Evolutionary conservation across 1,284 basidiomycete species (phyloP).

Genomic region (Ceratorhiza oryzae-sativae): DNA sequence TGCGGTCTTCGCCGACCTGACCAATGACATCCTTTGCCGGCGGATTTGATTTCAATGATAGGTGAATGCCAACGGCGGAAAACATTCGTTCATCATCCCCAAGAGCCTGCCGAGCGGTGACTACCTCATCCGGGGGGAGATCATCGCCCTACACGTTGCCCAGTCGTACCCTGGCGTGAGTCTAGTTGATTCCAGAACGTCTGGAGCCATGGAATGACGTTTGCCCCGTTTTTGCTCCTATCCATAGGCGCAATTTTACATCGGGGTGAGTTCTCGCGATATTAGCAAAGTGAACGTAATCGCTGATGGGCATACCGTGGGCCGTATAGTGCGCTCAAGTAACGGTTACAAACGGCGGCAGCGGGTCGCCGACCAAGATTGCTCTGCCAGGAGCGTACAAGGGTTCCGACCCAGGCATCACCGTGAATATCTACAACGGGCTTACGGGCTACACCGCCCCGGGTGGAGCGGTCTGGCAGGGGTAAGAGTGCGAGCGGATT

Average conservation of each 20-base stretch:
- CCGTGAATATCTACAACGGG: constrained; percentile 62
- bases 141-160: constrained; percentile 59
- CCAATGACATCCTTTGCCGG: not conserved
- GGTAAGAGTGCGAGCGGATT: constrained; percentile 2
- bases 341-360: constrained; percentile 48
- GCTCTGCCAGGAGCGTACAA: constrained; percentile 59
- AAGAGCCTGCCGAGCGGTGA: constrained; percentile 58
- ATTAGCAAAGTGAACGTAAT: not conserved
- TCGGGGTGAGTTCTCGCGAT: constrained; percentile 22
- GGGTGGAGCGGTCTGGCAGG: constrained; percentile 31
- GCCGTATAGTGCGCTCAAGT: constrained; percentile 53
- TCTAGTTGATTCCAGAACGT: constrained; percentile 53
- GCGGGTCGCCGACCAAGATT: constrained; percentile 51
- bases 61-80: constrained; percentile 54
- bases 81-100: constrained; percentile 58
- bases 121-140: constrained; percentile 60
- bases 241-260: constrained; percentile 32
- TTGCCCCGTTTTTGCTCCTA: not conserved
- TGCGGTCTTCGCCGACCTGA: not conserved
- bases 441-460: constrained; percentile 54
- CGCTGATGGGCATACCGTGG: not conserved
- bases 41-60: not conserved
- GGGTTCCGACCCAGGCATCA: constrained; percentile 56
- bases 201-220: constrained; percentile 18
- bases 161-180: constrained; percentile 53